These are phyloP conservation scores for Benincasa hispida DNA, from an alignment of 306 rosid species.

Conservation along the genomic window DNA sequence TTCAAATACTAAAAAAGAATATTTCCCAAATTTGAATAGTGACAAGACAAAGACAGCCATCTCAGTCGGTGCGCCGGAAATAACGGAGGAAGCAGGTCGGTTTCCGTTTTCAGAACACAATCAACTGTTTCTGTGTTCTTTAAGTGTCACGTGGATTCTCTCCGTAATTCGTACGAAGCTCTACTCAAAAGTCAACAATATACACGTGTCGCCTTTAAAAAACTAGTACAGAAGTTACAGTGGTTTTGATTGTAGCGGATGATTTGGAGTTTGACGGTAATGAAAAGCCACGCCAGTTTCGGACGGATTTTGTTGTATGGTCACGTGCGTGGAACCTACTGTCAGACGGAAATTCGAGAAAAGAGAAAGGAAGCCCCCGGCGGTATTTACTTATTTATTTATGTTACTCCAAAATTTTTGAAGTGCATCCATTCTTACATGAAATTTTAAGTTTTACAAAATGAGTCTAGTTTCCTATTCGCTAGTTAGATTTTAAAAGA, in stretches of 20 bases:
- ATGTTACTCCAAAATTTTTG: rapidly evolving
- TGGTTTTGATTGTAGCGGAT: background rate
- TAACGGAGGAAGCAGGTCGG: background rate
- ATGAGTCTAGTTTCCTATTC: too few species aligned
- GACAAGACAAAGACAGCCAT: background rate
- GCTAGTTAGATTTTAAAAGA: too few species aligned
- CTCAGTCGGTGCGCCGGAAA: background rate
- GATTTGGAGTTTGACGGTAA: background rate
- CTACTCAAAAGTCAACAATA: background rate
- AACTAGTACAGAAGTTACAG: background rate
- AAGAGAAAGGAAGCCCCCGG: background rate
- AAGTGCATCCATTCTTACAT: too few species aligned
- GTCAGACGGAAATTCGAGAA: background rate
- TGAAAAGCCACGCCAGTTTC: background rate
- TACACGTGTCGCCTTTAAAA: background rate
- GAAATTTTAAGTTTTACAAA: too few species aligned
- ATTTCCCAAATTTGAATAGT: background rate
- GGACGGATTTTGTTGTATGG: background rate
- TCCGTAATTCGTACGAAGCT: background rate
- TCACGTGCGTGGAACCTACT: background rate
- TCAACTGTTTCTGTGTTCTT: background rate
- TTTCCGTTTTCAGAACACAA: background rate
- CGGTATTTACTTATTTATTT: too few species aligned
- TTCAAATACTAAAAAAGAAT: too few species aligned
- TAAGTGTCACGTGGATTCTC: background rate